Base-by-base conservation (phyloP, 805 yeast genomes). In the Pichia scutulata region DNA sequence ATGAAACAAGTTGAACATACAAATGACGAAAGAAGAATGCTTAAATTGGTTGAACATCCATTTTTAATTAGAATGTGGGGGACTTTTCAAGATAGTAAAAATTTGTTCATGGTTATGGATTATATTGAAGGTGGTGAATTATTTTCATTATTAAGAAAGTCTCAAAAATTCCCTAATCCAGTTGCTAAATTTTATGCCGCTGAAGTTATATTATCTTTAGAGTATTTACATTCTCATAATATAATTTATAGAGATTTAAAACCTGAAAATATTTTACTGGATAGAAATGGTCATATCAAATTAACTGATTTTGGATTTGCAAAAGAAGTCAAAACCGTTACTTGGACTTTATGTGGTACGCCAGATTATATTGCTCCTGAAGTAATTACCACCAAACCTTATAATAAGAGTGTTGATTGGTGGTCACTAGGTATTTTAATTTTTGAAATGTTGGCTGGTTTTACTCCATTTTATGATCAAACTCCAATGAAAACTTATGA, bases 351-450 rank as follows among this genome's bases (percentile, higher is more conserved):
- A 53, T 79, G 84, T 64, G 84, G 84, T 44, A 79, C 84, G 1
- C 84, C 84, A 0, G 84, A 79, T 63, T 79, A 79, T 60, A 79
- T 79, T 48, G 84, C 84, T 0, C 84, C 84, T 4, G 84, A 79
- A 59, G 83, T 79, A n/a, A 79, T 79, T 24, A 78, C 84, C 4
- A 77, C 81, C 12, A 76, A 78, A 57, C 82, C 84, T 2, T 79
- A 79, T 64, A 79, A 79, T 63, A 78, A 78, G 58, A 74, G 81
- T 2, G 83, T 79, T 23, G 84, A 79, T 63, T 79, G 83, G 83
- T 79, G 84, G 84, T 76, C 81, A 2, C 73, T 79, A 55, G 84
- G 84, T 26, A 77, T 79, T 21, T 69, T 79, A 52, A 78, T 79
- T 40, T 79, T 72, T 57, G 84, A 79, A 65, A 79, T 79, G 84